These are phyloP conservation scores for Triangularia setosa DNA, from an alignment of 2,329 filamentous ascomycete species.

Conservation along the genomic window DNA sequence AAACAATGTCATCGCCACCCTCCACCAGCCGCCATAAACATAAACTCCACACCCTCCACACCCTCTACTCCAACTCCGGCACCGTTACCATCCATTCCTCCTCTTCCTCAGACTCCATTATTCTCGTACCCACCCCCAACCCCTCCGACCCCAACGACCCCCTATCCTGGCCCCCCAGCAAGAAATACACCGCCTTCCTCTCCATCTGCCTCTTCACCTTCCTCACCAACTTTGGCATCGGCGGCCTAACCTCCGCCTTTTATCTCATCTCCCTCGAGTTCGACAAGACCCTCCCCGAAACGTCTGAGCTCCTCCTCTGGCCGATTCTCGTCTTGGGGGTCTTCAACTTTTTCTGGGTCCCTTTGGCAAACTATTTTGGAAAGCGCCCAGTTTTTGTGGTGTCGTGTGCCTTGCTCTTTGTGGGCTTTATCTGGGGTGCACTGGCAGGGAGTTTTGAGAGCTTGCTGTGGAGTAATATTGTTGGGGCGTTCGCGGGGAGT, in stretches of 20 bases:
- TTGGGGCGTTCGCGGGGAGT: slow-evolving; percentile 42
- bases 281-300: slow-evolving; percentile 38
- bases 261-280: slow-evolving; percentile 41
- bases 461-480: slow-evolving; percentile 42
- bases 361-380: slow-evolving; percentile 42
- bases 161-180: slow-evolving; percentile 42
- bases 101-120: slow-evolving; percentile 20
- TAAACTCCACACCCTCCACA: slow-evolving; percentile 26
- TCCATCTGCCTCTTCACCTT: slow-evolving; percentile 44
- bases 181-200: slow-evolving; percentile 41
- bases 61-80: slow-evolving; percentile 30
- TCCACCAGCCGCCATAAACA: background rate
- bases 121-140: slow-evolving; percentile 43
- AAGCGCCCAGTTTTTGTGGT: slow-evolving; percentile 46
- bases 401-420: slow-evolving; percentile 36
- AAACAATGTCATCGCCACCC: background rate
- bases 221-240: slow-evolving; percentile 42
- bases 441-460: slow-evolving; percentile 37
- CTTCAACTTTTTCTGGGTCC: slow-evolving; percentile 50
- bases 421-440: slow-evolving; percentile 42
- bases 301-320: slow-evolving; percentile 41
- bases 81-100: slow-evolving; percentile 48
- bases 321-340: slow-evolving; percentile 41
- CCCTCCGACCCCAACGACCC: slow-evolving; percentile 44
- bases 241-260: slow-evolving; percentile 43